Percentiles rank a stretch among this genome's conserved stretches.
Evolutionary conservation across 345 rosid genomes (phyloP).

Genomic region (Corchorus capsularis): DNA sequence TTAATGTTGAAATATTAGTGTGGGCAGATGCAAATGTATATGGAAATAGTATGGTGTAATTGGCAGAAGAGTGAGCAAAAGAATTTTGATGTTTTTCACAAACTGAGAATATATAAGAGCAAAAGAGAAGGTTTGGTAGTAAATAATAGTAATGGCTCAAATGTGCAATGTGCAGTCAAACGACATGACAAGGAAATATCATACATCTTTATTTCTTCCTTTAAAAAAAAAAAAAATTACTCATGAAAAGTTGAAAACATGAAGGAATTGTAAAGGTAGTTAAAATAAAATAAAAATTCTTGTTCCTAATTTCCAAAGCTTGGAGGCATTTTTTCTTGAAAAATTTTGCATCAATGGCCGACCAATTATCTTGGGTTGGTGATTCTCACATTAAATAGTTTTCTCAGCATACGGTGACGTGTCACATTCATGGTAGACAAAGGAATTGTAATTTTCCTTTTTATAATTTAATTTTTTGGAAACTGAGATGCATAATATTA

Average conservation of each 20-base stretch:
- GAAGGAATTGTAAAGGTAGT: too few species aligned
- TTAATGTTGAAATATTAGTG: too few species aligned
- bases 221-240: neutral
- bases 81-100: neutral
- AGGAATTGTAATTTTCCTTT: neutral
- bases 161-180: constrained; percentile 11
- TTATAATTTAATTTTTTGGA: neutral
- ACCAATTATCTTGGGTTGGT: constrained; percentile 37
- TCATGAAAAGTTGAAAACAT: constrained; percentile 2
- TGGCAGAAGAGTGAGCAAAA: neutral
- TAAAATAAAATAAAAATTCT: neutral
- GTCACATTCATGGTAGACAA: constrained; percentile 13
- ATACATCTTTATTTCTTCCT: neutral
- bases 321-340: neutral
- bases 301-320: neutral
- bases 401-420: constrained; percentile 31
- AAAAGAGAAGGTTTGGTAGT: neutral
- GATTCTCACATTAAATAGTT: constrained; percentile 28
- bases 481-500: neutral
- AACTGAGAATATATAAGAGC: neutral
- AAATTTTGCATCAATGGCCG: constrained; percentile 34
- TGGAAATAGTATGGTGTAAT: neutral
- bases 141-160: neutral
- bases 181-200: constrained; percentile 27
- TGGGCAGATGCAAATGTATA: neutral